Evolutionary conservation across 2,329 filamentous ascomycete species (phyloP).

Genomic region (Nannizzia gypsea): DNA sequence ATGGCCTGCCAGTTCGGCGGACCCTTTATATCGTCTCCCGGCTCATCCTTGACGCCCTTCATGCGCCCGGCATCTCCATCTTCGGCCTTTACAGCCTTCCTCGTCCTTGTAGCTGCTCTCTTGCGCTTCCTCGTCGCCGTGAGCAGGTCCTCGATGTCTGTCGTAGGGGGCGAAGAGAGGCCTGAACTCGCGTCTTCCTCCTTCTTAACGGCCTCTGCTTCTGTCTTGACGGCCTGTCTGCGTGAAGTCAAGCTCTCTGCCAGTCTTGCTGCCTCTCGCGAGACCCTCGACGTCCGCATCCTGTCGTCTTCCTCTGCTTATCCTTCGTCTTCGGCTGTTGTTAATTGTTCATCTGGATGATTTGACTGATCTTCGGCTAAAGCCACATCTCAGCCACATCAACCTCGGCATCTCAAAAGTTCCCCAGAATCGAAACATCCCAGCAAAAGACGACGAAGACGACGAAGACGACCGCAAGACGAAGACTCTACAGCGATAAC

Average conservation of each 20-base stretch:
- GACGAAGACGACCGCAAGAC: no score
- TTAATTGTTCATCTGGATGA: neutral
- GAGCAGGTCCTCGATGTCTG: slow-evolving; percentile 49
- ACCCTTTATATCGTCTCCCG: slow-evolving; percentile 33
- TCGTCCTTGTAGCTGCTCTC: slow-evolving; percentile 18
- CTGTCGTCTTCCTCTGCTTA: neutral
- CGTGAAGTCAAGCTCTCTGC: slow-evolving; percentile 38
- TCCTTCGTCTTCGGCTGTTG: neutral
- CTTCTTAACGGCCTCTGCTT: neutral
- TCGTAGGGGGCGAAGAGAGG: slow-evolving; percentile 26
- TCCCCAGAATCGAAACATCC: neutral
- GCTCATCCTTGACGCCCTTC: slow-evolving; percentile 9
- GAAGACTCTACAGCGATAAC: no score
- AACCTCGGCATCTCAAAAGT: neutral
- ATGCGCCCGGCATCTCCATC: slow-evolving; percentile 15
- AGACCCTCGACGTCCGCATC: slow-evolving; percentile 49
- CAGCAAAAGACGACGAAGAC: neutral
- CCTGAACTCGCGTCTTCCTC: slow-evolving; percentile 18
- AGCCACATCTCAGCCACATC: neutral
- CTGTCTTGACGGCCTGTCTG: neutral
- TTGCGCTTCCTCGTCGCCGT: slow-evolving; percentile 40
- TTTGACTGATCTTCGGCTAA: neutral
- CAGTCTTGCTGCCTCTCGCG: slow-evolving; percentile 48
- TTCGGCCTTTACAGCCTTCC: slow-evolving; percentile 20
- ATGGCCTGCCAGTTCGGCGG: slow-evolving; percentile 75